Evolutionary conservation across 768 basidiomycete species (phyloP), one percentile per base, ranked within the genome.

Genomic region (Coprinopsis strossmayeri): DNA sequence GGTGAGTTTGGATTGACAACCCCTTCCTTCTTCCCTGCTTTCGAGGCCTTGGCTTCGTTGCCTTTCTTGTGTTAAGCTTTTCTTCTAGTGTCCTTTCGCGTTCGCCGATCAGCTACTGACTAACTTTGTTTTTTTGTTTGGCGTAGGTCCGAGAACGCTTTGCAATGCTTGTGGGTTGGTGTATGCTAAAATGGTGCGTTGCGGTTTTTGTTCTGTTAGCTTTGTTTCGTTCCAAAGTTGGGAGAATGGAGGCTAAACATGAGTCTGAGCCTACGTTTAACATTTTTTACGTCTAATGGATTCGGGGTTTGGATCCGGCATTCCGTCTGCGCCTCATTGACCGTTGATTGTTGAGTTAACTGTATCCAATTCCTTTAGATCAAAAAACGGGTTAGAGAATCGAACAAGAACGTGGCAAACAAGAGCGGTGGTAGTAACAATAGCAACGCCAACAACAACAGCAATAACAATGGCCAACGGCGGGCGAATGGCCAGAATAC

Each of bases 101-200:
- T n/a, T 28, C 2, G 9, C 10, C 24, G 3, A n/a, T 24, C 24
- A 24, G 32, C 10, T 24, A 34, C 38, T 49, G 32, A 49, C 53
- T 53, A 57, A 51, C 54, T 52, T 52, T 53, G n/a, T 42, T 42
- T 25, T 25, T 9, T 42, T 42, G 20, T 12, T 42, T 42, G 45
- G 25, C 25, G 15, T 53, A 88, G 87, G 87, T 45, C 87, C 87
- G 20, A 76, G 88, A 60, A 90, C 87, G 47, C 69, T 91, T 46
- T 91, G 87, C 63, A 91, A 91, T 61, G 87, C 87, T 10, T 91
- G 87, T 64, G 87, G 87, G 46, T 77, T 91, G 55, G 87, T 91
- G 51, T 91, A 88, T 63, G 88, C 87, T 47, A 91, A 91, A 69
- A 72, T 90, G 64, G 87, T 89, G 64, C 61, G 82, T 74, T 13